A percentile compares a stretch with the other conserved stretches of the same genome.
phyloP scores from a whole-genome alignment of 2,329 filamentous ascomycete genomes.

The Pseudogymnoascus sp. region DNA sequence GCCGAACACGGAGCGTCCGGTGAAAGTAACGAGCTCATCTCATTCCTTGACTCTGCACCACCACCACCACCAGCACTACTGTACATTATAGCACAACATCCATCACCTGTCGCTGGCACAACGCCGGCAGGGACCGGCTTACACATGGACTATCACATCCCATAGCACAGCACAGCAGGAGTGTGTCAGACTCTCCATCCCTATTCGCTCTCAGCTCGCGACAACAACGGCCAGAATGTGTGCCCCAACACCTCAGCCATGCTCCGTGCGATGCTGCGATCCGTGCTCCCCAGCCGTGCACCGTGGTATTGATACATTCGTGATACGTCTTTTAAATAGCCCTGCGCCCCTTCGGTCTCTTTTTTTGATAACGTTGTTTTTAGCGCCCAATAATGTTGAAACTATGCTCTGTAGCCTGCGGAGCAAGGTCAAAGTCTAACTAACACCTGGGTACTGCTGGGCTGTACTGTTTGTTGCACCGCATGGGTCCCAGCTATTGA shows the following conservation, averaged over 20 bases:
- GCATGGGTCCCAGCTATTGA: slow-evolving; percentile 1
- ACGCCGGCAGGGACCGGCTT: neutral
- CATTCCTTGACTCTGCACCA: slow-evolving; percentile 1
- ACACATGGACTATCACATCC: slow-evolving; percentile 6
- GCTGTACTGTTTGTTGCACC: neutral
- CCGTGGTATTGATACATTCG: slow-evolving; percentile 5
- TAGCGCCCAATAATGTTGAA: slow-evolving; percentile 8
- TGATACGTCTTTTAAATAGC: slow-evolving; percentile 9
- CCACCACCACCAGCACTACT: neutral
- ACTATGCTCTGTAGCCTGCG: neutral
- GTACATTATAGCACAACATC: neutral
- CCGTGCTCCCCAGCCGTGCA: slow-evolving; percentile 3
- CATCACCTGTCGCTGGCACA: neutral
- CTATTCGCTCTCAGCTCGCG: neutral
- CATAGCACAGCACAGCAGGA: neutral
- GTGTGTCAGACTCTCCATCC: neutral
- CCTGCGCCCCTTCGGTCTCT: neutral
- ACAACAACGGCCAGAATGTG: neutral
- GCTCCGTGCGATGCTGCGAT: neutral
- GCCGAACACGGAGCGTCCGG: neutral
- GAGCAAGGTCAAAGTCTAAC: slow-evolving; percentile 1
- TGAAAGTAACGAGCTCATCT: neutral
- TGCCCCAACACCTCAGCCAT: neutral
- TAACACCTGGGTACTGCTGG: neutral
- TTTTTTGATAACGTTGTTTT: slow-evolving; percentile 8